These are phyloP conservation scores for Schizopora paradoxa DNA, from an alignment of 1,284 basidiomycete species.

Conservation along the genomic window DNA sequence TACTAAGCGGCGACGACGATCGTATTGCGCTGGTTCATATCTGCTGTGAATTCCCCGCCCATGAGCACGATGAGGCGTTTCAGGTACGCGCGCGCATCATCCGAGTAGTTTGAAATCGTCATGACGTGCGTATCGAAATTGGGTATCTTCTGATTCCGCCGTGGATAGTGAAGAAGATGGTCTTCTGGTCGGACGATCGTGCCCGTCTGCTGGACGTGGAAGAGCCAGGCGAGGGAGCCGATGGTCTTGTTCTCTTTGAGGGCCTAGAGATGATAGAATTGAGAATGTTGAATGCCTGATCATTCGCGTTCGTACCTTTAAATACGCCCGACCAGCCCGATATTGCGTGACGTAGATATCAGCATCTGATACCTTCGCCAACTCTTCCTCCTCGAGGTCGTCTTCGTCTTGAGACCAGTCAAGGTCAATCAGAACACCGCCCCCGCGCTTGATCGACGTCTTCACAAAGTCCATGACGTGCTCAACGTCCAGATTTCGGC, in stretches of 20 bases:
- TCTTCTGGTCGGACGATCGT: slow-evolving; percentile 62
- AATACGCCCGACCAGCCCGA: slow-evolving; percentile 63
- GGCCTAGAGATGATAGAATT: slow-evolving; percentile 40
- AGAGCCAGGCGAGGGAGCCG: slow-evolving; percentile 78
- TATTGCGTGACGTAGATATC: slow-evolving; percentile 69
- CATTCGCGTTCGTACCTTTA: slow-evolving; percentile 42
- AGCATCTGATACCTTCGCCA: slow-evolving; percentile 38
- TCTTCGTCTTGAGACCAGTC: slow-evolving; percentile 28
- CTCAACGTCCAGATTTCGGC: slow-evolving; percentile 47
- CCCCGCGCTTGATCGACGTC: slow-evolving; percentile 48
- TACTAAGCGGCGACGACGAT: slow-evolving; percentile 81
- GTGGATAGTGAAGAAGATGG: slow-evolving; percentile 55
- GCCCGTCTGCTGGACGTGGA: slow-evolving; percentile 65
- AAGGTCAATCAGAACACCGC: slow-evolving; percentile 47
- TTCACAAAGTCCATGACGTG: slow-evolving; percentile 47
- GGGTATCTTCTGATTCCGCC: slow-evolving; percentile 37
- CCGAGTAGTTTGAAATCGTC: slow-evolving; percentile 85
- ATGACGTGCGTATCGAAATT: slow-evolving; percentile 44
- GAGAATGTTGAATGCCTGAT: slow-evolving; percentile 12
- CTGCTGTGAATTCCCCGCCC: slow-evolving; percentile 78
- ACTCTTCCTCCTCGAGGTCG: slow-evolving; percentile 33
- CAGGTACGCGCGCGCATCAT: slow-evolving; percentile 77
- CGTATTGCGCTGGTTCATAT: slow-evolving; percentile 71
- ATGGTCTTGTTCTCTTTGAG: slow-evolving; percentile 55
- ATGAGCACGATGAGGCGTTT: slow-evolving; percentile 74